A percentile compares a stretch with the other conserved stretches of the same genome.
Conservation (phyloP, 1,139 yeast species). For the Pichia sp. region DNA sequence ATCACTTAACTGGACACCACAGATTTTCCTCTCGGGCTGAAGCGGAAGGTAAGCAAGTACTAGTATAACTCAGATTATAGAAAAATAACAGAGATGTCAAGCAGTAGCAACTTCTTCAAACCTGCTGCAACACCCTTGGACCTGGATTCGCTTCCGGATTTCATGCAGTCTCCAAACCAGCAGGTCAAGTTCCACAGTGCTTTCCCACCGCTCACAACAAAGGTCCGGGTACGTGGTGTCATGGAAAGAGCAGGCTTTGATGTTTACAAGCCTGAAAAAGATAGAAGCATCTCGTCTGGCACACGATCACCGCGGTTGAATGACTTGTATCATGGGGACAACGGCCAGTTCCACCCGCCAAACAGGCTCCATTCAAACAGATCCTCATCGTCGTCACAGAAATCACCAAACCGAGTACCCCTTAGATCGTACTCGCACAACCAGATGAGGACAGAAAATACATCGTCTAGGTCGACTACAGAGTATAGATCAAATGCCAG, state of each 20-base stretch:
- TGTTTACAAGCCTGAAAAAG: constrained; percentile 34
- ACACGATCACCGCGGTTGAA: constrained; percentile 5
- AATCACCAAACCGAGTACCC: background rate
- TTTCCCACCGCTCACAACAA: constrained; percentile 53
- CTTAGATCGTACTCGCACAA: constrained; percentile 9
- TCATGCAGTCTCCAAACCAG: constrained; percentile 27
- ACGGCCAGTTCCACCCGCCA: constrained; percentile 10
- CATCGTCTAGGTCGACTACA: background rate
- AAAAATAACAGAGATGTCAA: background rate
- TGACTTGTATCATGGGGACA: background rate
- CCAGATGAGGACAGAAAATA: background rate
- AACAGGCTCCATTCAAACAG: constrained; percentile 8
- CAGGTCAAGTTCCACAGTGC: constrained; percentile 33
- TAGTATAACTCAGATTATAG: background rate
- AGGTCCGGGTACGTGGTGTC: constrained; percentile 50
- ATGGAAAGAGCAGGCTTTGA: constrained; percentile 65
- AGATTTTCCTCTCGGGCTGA: background rate
- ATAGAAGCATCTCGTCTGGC: constrained; percentile 1
- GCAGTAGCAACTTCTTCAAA: background rate
- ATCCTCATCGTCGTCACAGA: background rate
- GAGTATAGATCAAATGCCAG: background rate
- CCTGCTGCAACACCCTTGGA: constrained; percentile 14
- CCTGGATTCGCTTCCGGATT: constrained; percentile 29
- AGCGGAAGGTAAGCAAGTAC: background rate
- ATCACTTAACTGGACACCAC: too few species aligned